phyloP scores from a whole-genome alignment of 2,329 filamentous ascomycete genomes.

The Fusarium sp. region DNA sequence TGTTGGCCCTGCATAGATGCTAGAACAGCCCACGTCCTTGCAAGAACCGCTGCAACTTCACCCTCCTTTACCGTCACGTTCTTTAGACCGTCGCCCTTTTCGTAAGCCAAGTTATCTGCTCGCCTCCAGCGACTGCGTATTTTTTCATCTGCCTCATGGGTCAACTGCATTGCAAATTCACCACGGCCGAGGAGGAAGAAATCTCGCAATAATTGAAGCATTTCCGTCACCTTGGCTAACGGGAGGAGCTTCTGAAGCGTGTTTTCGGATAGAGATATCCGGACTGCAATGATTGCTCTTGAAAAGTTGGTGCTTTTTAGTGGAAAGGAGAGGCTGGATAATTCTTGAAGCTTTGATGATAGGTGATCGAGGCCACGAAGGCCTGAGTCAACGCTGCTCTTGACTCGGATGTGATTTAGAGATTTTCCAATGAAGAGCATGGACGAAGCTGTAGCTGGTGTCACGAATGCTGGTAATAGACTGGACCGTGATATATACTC shows the following conservation, averaged over 20 bases:
- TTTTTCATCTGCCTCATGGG: conserved; percentile 84
- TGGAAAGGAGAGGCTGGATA: conserved; percentile 76
- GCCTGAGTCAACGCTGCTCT: conserved; percentile 56
- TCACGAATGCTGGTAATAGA: conserved; percentile 83
- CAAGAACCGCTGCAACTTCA: conserved; percentile 80
- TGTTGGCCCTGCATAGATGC: conserved; percentile 75
- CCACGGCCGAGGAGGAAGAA: conserved; percentile 89
- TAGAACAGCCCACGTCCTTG: conserved; percentile 81
- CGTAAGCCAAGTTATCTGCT: conserved; percentile 65
- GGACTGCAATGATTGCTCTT: conserved; percentile 77
- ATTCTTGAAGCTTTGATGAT: conserved; percentile 72
- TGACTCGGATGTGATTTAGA: conserved; percentile 80
- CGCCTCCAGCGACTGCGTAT: conserved; percentile 77
- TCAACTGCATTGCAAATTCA: conserved; percentile 89
- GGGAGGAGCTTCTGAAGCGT: conserved; percentile 85
- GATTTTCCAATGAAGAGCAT: conserved; percentile 93
- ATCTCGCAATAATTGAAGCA: conserved; percentile 79
- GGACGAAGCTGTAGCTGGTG: conserved; percentile 76
- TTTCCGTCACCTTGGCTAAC: conserved; percentile 77
- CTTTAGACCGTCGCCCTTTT: conserved; percentile 60
- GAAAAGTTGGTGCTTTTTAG: conserved; percentile 77
- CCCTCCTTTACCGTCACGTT: conserved; percentile 80
- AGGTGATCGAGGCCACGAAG: conserved; percentile 67
- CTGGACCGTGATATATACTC: conserved; percentile 67
- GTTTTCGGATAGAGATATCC: conserved; percentile 83